Evolutionary conservation across 1,284 basidiomycete genomes (phyloP), one percentile per base, ranked within the genome.

Genomic region (Vanrija sp.): DNA sequence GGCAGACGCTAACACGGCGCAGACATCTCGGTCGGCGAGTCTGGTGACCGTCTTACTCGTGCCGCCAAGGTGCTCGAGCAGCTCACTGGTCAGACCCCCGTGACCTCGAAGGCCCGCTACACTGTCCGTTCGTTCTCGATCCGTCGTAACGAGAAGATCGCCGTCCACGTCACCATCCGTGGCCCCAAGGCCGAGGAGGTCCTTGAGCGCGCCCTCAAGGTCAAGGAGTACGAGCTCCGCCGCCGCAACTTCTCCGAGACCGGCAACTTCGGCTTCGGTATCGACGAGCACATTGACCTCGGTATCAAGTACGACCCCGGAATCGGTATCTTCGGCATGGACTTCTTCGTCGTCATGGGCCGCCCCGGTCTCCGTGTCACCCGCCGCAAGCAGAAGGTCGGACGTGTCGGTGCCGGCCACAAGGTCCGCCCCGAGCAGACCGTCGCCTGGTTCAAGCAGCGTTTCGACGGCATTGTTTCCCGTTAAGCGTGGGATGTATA

Each of bases 11-110:
- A 48, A 65, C 41, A 45, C 37, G 47, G 49, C 19, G 12, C 63
- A 95, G 92, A 98, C 87, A 98, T 98, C 80, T 98, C 93, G 71
- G 96, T 98, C 71, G 95, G 96, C 77, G 95, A 98, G 83, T 97
- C 94, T 69, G 95, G 95, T 82, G 95, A 98, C 85, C 86, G 95
- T 78, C 83, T 98, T 69, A 99, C 96, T 66, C 89, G 96, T 82
- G 95, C 95, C 59, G 93, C 95, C 78, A 98, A 98, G 82, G 95
- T 98, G 66, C 83, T 99, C 72, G 96, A 99, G 81, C 96, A 99
- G 81, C 87, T 99, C 62, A 98, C 95, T 67, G 96, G 95, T 74
- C 95, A 98, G 83, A 93, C 95, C 56, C 95, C 96, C 73, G 95
- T 98, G 69, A 97, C 95, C 70, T 96, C 92, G 78, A 98, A 98